A percentile compares a stretch with the other conserved stretches of the same genome.
phyloP scores from a whole-genome alignment of 2,329 filamentous ascomycete species.

The Penicillium concentricum region DNA sequence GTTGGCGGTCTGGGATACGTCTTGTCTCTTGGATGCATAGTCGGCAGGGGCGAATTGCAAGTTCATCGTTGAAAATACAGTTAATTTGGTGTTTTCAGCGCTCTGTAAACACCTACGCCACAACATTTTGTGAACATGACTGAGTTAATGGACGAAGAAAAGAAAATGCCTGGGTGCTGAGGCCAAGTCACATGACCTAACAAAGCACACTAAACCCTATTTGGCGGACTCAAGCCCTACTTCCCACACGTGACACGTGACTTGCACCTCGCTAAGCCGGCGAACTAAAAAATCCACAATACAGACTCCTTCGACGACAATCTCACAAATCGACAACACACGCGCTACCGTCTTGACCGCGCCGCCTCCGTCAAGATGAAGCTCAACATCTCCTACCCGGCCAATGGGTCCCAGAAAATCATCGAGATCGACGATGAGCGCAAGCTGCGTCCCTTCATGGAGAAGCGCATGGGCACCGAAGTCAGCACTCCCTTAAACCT shows the following conservation, averaged over 20 bases:
- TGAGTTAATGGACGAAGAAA: not conserved
- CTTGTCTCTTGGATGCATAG: not conserved
- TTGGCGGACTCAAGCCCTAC: constrained; percentile 11
- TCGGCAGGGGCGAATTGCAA: not conserved
- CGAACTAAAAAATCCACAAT: constrained; percentile 40
- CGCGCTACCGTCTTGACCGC: constrained; percentile 49
- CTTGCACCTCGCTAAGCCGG: constrained; percentile 38
- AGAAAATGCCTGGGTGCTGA: not conserved
- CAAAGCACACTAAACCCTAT: constrained; percentile 27
- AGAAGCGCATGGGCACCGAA: constrained; percentile 77
- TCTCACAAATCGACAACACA: constrained; percentile 43
- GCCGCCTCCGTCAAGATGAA: constrained; percentile 65
- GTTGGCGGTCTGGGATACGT: not conserved
- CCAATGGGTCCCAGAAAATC: constrained; percentile 99
- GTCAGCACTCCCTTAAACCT: constrained; percentile 36
- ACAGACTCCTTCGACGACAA: constrained; percentile 39
- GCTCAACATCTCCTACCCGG: constrained; percentile 83
- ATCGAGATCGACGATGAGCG: constrained; percentile 99
- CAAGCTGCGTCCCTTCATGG: constrained; percentile 98
- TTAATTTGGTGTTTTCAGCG: not conserved
- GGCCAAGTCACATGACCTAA: not conserved
- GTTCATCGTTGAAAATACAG: not conserved
- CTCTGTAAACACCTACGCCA: not conserved
- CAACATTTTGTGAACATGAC: not conserved
- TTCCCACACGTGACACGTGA: constrained; percentile 35